phyloP scores from a whole-genome alignment of 2,329 filamentous ascomycete genomes.

The Coleophoma eucalyptorum region DNA sequence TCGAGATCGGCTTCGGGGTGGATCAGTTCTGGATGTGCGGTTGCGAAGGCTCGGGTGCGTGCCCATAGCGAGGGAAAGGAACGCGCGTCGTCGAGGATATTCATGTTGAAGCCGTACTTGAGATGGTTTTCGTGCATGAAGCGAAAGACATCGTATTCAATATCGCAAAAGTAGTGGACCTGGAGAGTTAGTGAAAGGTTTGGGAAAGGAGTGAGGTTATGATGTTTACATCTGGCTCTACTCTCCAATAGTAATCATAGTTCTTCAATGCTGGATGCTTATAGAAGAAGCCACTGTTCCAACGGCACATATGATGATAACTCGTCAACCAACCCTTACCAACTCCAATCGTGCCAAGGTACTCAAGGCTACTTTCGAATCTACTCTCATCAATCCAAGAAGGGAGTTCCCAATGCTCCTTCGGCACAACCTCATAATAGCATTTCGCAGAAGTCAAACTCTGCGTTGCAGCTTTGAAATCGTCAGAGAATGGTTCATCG shows the following conservation, averaged over 20 bases:
- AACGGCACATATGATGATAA: constrained; percentile 98
- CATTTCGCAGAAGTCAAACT: constrained; percentile 69
- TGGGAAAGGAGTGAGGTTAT: not conserved
- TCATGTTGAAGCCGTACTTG: constrained; percentile 76
- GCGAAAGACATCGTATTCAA: constrained; percentile 82
- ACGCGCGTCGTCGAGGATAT: constrained; percentile 90
- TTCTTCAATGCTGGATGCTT: constrained; percentile 65
- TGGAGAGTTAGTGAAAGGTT: constrained; percentile 22
- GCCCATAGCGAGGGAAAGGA: constrained; percentile 93
- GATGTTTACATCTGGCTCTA: constrained; percentile 51
- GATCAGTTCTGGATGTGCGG: constrained; percentile 81
- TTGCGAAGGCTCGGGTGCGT: constrained; percentile 86
- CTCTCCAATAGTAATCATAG: constrained; percentile 58
- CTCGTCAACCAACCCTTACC: constrained; percentile 95
- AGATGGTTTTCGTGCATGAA: constrained; percentile 84
- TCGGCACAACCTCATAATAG: constrained; percentile 70
- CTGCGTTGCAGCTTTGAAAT: constrained; percentile 67
- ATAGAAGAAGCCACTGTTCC: constrained; percentile 82
- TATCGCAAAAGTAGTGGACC: constrained; percentile 51
- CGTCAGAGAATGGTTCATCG: constrained; percentile 70
- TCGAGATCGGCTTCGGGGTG: constrained; percentile 75
- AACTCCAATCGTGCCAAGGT: constrained; percentile 89
- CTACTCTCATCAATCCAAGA: constrained; percentile 91
- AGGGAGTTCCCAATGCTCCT: constrained; percentile 94
- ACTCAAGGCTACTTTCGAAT: constrained; percentile 81